These are phyloP conservation scores for Apiosordaria backusii DNA, from an alignment of 495 filamentous ascomycete genomes.

Conservation along the genomic window DNA sequence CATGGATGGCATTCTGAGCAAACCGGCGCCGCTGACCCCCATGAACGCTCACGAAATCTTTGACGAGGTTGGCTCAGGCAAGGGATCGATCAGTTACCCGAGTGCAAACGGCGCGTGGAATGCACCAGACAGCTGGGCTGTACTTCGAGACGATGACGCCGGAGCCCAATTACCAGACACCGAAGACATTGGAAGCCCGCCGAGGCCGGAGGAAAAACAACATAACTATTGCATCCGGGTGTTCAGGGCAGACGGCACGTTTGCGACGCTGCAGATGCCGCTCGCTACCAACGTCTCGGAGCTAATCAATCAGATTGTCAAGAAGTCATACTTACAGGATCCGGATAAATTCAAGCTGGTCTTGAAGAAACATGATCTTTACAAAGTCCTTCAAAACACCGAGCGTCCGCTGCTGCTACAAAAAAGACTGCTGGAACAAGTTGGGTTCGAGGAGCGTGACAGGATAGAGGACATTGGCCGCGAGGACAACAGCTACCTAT, in stretches of 20 bases:
- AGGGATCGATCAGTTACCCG: conserved; percentile 16
- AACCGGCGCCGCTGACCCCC: conserved; percentile 59
- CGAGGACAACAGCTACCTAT: conserved; percentile 95
- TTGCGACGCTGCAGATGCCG: conserved; percentile 78
- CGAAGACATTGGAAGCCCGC: conserved; percentile 59
- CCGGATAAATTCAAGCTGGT: conserved; percentile 93
- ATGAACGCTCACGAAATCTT: conserved; percentile 45
- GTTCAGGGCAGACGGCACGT: conserved; percentile 89
- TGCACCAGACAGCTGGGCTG: conserved; percentile 91
- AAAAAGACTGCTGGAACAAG: conserved; percentile 85
- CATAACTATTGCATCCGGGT: conserved; percentile 87
- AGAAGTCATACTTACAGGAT: conserved; percentile 84
- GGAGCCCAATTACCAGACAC: conserved; percentile 43
- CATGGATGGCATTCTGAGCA: conserved; percentile 78
- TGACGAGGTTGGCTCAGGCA: conserved; percentile 50
- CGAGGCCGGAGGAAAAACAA: conserved; percentile 62
- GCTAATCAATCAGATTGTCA: conserved; percentile 75
- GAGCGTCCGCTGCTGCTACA: conserved; percentile 91
- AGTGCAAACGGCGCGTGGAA: conserved; percentile 61
- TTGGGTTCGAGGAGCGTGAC: conserved; percentile 85
- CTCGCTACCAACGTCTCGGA: conserved; percentile 81
- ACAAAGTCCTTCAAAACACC: conserved; percentile 67
- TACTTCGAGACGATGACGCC: conserved; percentile 65
- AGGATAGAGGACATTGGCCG: conserved; percentile 91
- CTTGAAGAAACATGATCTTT: conserved; percentile 87